These are phyloP conservation scores for Fraxinus ornus DNA, from an alignment of 305 asterid species.

Conservation along the genomic window DNA sequence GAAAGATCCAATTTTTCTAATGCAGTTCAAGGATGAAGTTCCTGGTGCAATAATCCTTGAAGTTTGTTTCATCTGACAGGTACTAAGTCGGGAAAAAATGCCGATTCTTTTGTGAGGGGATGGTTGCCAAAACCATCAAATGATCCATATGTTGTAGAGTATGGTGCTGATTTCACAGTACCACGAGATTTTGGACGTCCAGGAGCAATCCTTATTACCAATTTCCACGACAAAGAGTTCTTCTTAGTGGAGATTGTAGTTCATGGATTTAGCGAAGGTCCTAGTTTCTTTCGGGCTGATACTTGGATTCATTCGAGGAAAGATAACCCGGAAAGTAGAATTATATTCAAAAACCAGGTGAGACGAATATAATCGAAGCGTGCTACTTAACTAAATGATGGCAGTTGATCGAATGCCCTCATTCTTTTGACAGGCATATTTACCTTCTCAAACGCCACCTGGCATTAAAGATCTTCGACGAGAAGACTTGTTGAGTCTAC, in stretches of 20 bases:
- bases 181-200: slow-evolving; percentile 69
- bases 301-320: slow-evolving; percentile 79
- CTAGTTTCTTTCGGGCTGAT: slow-evolving; percentile 55
- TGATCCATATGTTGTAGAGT: slow-evolving; percentile 58
- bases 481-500: slow-evolving; percentile 55
- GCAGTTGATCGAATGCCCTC: background rate
- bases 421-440: slow-evolving; percentile 47
- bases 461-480: slow-evolving; percentile 71
- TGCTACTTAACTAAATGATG: background rate
- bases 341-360: slow-evolving; percentile 73
- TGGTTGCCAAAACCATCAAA: slow-evolving; percentile 58
- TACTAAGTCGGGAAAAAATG: slow-evolving; percentile 61
- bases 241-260: slow-evolving; percentile 62
- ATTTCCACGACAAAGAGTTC: slow-evolving; percentile 68
- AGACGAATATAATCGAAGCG: background rate
- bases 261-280: slow-evolving; percentile 60
- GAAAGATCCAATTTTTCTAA: background rate
- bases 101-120: slow-evolving; percentile 66
- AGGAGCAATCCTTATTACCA: slow-evolving; percentile 68
- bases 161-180: slow-evolving; percentile 53
- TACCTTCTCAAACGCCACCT: slow-evolving; percentile 68
- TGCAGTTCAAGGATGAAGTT: background rate
- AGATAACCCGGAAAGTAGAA: slow-evolving; percentile 61
- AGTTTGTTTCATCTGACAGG: slow-evolving; percentile 30
- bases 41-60: background rate